Percentiles rank a stretch among this genome's conserved stretches.
phyloP scores from a whole-genome alignment of 345 rosid genomes.

The Reutealis trisperma region DNA sequence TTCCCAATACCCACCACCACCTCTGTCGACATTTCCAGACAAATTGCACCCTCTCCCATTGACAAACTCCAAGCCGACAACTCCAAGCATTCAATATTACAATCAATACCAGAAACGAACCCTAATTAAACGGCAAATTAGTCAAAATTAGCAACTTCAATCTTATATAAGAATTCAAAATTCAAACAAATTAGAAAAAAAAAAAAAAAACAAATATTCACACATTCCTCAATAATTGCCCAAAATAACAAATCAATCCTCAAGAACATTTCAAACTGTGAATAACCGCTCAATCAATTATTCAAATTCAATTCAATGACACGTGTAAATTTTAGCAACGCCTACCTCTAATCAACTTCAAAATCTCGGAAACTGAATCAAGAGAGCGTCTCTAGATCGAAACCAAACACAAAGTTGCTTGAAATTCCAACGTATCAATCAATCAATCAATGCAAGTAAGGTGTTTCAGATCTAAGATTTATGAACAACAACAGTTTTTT shows the following conservation, averaged over 20 bases:
- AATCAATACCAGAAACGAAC: neutral
- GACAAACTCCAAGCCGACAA: constrained; percentile 10
- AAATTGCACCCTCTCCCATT: constrained; percentile 63
- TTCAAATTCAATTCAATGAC: neutral
- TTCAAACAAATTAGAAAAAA: neutral
- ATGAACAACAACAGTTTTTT: neutral
- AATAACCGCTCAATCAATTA: constrained; percentile 21
- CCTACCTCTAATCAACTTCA: constrained; percentile 19
- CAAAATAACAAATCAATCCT: constrained; percentile 15
- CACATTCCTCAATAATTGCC: neutral
- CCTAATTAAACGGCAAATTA: neutral
- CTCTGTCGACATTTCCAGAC: constrained; percentile 37
- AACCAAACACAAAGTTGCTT: constrained; percentile 4
- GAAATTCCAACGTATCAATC: neutral
- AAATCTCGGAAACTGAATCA: constrained; percentile 18
- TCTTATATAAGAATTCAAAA: constrained; percentile 6
- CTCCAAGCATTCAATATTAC: constrained; percentile 29
- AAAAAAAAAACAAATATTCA: neutral
- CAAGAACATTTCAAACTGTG: constrained; percentile 10
- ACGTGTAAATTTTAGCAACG: constrained; percentile 15
- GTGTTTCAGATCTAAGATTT: constrained; percentile 42
- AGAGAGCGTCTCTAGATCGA: constrained; percentile 16
- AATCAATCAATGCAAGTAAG: too few relatives aligned
- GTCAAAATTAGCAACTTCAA: too few relatives aligned
- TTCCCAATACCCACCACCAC: constrained; percentile 22